Base-by-base conservation (phyloP, 2,329 filamentous ascomycete species). In the Orbilia brochopaga region DNA sequence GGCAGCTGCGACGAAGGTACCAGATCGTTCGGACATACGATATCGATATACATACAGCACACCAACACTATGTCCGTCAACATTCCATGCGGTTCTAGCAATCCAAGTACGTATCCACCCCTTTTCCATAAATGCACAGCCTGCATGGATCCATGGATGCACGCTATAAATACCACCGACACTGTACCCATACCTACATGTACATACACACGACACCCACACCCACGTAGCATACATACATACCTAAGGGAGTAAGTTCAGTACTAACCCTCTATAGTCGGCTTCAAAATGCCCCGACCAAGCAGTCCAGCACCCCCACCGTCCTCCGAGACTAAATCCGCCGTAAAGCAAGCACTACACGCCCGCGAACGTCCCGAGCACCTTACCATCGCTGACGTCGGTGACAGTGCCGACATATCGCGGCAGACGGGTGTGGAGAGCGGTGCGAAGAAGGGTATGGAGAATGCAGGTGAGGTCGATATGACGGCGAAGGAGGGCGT, bases 51-150 rank as follows among this genome's bases (percentile, higher is more conserved):
- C 3, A 13, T 17, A 19, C 19, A 21, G 6, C 35, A 17, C 15
- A 55, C 6, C 30, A 6, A 2, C 15, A 27, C 35, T 19, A 57
- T 69, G 65, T 69, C 65, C 13, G 42, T 69, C 46, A 53, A 69
- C 21, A 63, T 69, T 53, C 65, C 65, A 15, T 62, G 27, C 57
- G 65, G 65, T 17, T 69, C 65, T 7, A 63, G 65, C 17, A 69
- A 69, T n/a, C 65, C 65, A 3, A 63, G 65, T 69, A 62, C 19
- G 15, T 53, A 11, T 8, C 13, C 24, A 23, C 32, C 15, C 23
- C 8, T 8, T 32, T 8, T 32, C 27, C 27, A 32, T 8, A 32
- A 3, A 8, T 32, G 27, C 27, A 32, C 27, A 32, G 4, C 27
- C 27, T 32, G 4, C 27, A 8, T 32, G 8, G 4, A 32, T n/a